Conservation (phyloP, 805 yeast genomes). For the Saccharomycopsis sp. region DNA sequence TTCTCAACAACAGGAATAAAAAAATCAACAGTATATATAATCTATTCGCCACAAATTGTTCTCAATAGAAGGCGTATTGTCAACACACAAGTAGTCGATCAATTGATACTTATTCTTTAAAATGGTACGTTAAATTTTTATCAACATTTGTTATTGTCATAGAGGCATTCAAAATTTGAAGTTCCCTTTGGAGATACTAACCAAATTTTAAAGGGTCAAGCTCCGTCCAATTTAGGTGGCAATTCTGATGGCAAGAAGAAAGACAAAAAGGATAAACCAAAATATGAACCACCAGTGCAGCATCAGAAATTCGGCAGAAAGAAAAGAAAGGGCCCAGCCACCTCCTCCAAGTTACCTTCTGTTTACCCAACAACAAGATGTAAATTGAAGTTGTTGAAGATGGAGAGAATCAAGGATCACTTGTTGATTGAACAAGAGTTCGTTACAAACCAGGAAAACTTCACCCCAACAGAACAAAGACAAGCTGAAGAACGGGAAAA, state of each 20-base stretch:
- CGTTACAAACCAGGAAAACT: constrained; percentile 86
- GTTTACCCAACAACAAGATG: constrained; percentile 92
- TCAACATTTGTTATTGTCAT: no score
- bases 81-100: no score
- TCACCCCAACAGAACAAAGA: constrained; percentile 93
- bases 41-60: no score
- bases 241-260: constrained; percentile 38
- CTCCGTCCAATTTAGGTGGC: constrained; percentile 47
- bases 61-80: no score
- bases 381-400: constrained; percentile 77
- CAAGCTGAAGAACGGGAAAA: constrained; percentile 94
- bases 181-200: no score
- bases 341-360: constrained; percentile 73
- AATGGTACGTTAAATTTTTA: no score
- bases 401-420: constrained; percentile 96
- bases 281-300: constrained; percentile 97
- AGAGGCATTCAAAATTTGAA: no score
- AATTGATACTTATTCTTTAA: no score
- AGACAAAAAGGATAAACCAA: constrained; percentile 80
- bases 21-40: no score
- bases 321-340: constrained; percentile 87
- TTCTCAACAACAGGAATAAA: no score
- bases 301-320: constrained; percentile 78
- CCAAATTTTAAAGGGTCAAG: constrained; percentile 51
- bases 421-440: constrained; percentile 90